A percentile compares a stretch with the other conserved stretches of the same genome.
These are phyloP conservation scores for Suillus brevipes DNA, from an alignment of 768 basidiomycete species.

Conservation along the genomic window DNA sequence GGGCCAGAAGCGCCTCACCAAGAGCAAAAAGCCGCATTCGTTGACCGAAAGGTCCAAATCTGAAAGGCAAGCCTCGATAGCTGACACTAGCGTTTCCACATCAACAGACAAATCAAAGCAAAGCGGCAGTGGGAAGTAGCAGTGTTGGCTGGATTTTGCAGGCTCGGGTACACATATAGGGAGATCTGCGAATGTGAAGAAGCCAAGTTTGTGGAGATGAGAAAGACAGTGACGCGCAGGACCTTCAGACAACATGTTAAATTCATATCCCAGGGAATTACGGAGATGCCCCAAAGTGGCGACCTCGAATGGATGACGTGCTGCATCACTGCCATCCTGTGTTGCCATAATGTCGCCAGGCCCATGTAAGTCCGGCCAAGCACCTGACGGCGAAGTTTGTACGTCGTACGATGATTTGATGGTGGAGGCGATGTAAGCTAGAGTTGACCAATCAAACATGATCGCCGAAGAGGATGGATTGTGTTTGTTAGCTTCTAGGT, in stretches of 20 bases:
- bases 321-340: constrained; percentile 26
- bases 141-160: constrained; percentile 43
- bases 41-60: constrained; percentile 74
- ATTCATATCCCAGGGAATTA: constrained; percentile 57
- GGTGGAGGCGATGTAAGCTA: constrained; percentile 60
- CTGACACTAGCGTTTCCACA: constrained; percentile 70
- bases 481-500: constrained; percentile 49
- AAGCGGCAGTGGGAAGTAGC: constrained; percentile 67
- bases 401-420: constrained; percentile 42
- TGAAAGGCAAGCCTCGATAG: constrained; percentile 68
- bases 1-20: constrained; percentile 74
- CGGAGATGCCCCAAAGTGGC: constrained; percentile 60
- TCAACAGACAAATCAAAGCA: constrained; percentile 70
- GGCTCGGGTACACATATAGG: constrained; percentile 7
- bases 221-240: constrained; percentile 54
- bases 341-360: constrained; percentile 35
- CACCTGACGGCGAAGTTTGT: constrained; percentile 11
- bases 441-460: constrained; percentile 67
- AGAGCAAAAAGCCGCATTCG: constrained; percentile 69
- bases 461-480: constrained; percentile 44
- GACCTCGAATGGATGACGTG: constrained; percentile 53
- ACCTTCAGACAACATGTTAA: constrained; percentile 54
- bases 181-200: constrained; percentile 52
- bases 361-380: constrained; percentile 44
- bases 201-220: constrained; percentile 62